Evolutionary conservation across 108 stramenopile genomes (phyloP), one percentile per base, ranked within the genome.

Genomic region (Cylindrotheca closterium): DNA sequence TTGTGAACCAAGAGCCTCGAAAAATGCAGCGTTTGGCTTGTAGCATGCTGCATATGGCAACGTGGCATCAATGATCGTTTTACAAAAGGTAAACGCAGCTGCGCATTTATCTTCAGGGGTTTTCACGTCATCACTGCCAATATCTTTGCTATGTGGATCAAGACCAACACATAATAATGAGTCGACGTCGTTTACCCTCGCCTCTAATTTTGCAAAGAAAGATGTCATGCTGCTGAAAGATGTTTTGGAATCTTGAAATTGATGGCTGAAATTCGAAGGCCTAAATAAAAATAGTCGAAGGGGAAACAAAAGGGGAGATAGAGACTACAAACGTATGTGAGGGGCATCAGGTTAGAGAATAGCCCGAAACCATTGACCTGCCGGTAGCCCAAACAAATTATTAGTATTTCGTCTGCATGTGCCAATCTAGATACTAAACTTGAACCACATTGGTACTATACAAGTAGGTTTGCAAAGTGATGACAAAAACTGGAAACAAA

Each of bases 1-100:
- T 5, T 84, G 75, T 28, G 66, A 61, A 7, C 98, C 98, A 18
- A 95, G 66, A 22, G 94, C 92, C 76, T 99, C 99, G 67, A 99
- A 99, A 71, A 99, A 99, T 2, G 99, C 99, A 33, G 93, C 89
- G 67, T 99, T 99, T 4, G 99, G 99, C 76, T 99, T 99, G 90
- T 92, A 99, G 54, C 89, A 92, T 0, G 93, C 91, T 0, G 94
- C 89, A 48, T 70, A 73, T 33, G 75, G 75, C 19, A 79, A 51
- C 0, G 96, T 98, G 25, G 94, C 88, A 42, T 92, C 95, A 65
- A 98, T 96, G 63, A 99, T 72, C n/a, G 65, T 71, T 51, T 79
- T 80, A 89, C 97, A 98, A 70, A 96, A 97, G 21, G 77, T 73
- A 50, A 76, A 82, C 26, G 96, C 97, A 28, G 91, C 92, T 12